Conservation (phyloP, 306 rosid species). For the Prinsepia uniflora region DNA sequence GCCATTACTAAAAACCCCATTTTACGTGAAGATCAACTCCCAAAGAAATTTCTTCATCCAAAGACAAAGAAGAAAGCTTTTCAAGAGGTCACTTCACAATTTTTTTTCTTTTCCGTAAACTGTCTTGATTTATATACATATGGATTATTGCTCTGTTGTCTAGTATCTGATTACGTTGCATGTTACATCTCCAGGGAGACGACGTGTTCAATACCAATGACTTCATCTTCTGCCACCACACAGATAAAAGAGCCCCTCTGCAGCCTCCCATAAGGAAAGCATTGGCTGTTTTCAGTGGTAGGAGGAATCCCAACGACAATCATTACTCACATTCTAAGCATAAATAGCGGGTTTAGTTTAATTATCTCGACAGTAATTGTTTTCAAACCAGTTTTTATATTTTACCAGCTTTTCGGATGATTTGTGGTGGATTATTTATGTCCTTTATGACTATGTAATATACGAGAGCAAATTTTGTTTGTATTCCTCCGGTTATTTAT, state of each 20-base stretch:
- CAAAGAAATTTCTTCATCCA: constrained; percentile 77
- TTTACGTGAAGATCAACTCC: constrained; percentile 97
- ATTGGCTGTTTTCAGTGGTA: constrained; percentile 64
- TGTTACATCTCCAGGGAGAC: constrained; percentile 51
- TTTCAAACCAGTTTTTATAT: not conserved
- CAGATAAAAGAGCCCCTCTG: constrained; percentile 64
- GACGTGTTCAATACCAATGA: constrained; percentile 54
- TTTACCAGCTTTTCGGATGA: not conserved
- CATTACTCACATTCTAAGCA: constrained; percentile 68
- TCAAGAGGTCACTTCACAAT: constrained; percentile 45
- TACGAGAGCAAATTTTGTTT: not conserved
- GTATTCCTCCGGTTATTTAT: not conserved
- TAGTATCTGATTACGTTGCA: not conserved
- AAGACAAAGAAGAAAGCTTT: constrained; percentile 70
- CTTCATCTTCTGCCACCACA: constrained; percentile 64
- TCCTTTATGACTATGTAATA: not conserved
- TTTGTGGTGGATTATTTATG: not conserved
- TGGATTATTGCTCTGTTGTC: not conserved
- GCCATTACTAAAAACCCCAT: constrained; percentile 76
- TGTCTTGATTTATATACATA: not conserved
- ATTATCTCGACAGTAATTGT: not conserved
- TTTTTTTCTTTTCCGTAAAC: not conserved
- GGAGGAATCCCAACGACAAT: constrained; percentile 90
- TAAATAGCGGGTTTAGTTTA: constrained; percentile 20
- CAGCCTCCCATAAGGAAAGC: constrained; percentile 90